Percentiles rank a stretch among this genome's conserved stretches.
Conservation (phyloP, 176 grass and related monocot species). For the Aegilops umbellulata region DNA sequence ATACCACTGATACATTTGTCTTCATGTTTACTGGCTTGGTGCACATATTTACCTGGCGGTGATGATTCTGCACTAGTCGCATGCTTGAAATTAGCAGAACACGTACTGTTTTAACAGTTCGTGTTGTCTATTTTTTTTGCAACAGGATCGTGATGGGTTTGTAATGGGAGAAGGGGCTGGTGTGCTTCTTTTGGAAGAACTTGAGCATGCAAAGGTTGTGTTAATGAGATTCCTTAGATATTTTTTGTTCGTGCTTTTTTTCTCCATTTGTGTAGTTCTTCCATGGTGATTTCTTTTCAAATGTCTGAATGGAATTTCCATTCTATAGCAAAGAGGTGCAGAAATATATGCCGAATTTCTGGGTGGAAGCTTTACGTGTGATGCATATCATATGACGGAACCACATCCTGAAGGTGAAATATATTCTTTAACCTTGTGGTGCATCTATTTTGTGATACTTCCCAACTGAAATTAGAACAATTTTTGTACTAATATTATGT, state of each 20-base stretch:
- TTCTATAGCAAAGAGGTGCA: slow-evolving; percentile 82
- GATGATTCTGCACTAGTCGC: neutral
- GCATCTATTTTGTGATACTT: slow-evolving; percentile 12
- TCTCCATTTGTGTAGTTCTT: neutral
- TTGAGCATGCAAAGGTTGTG: slow-evolving; percentile 90
- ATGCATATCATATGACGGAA: slow-evolving; percentile 99
- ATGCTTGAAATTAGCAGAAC: neutral
- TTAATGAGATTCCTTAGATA: neutral
- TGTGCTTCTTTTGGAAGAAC: slow-evolving; percentile 97
- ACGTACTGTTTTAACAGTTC: neutral
- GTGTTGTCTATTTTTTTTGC: neutral
- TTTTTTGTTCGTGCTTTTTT: neutral
- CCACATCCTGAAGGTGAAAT: slow-evolving; percentile 90
- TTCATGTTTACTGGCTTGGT: neutral
- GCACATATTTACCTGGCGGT: slow-evolving; percentile 1
- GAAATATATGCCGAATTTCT: slow-evolving; percentile 97
- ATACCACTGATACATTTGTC: neutral
- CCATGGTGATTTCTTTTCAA: slow-evolving; percentile 18
- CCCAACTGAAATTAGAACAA: slow-evolving; percentile 2
- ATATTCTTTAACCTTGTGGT: slow-evolving; percentile 5
- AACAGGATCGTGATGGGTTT: slow-evolving; percentile 97
- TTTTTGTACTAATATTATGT: slow-evolving; percentile 22
- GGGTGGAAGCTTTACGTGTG: slow-evolving; percentile 97
- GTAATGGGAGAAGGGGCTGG: slow-evolving; percentile 99
- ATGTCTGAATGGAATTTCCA: slow-evolving; percentile 1